Base-by-base conservation (phyloP, 2,329 filamentous ascomycete species). In the Fusarium palustre region DNA sequence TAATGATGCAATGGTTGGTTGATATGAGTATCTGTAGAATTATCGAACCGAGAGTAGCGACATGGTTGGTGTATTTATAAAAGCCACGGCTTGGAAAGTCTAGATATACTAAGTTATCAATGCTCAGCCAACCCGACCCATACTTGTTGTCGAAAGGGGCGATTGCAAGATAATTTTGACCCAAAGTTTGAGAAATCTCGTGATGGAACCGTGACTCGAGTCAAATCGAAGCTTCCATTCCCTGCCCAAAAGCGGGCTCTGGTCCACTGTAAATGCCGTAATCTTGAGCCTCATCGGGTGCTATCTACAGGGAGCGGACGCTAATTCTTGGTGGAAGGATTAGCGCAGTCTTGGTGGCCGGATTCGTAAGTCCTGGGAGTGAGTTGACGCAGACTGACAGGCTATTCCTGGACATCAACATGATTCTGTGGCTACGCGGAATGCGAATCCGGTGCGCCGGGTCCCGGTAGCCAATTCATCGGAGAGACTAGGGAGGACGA, bases 161-260 rank as follows among this genome's bases (percentile, higher is more conserved):
- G 41, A 69, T 69, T 64, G 66, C 68, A 65, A 69, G 54, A 56
- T 67, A 52, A 55, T 69, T 64, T 69, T 61, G 65, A 71, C 66
- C 59, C 46, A 68, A 46, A 22, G 7, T 31, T 9, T 50, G 7
- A 18, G 46, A 33, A 71, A 72, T 71, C 69, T 71, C 69, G 63
- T 71, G 69, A 71, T 65, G 48, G 55, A 52, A 57, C 65, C 61
- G 61, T 71, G 66, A 66, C 45, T 66, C 39, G 43, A 61, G 48
- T 49, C 34, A 55, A 55, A 59, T 31, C 33, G 42, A 59, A 65
- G 52, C 38, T 65, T 50, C 60, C 28, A 59, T 60, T 59, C 47
- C 54, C 64, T 62, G 62, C 36, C 41, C 41, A 70, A 66, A 58
- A 67, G 69, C 56, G 69, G 66, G 55, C 20, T 58, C 36, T 46